Percentiles rank a stretch among this genome's conserved stretches.
phyloP scores from a whole-genome alignment of 73 alveolate genomes.

The Paramecium octaurelia region DNA sequence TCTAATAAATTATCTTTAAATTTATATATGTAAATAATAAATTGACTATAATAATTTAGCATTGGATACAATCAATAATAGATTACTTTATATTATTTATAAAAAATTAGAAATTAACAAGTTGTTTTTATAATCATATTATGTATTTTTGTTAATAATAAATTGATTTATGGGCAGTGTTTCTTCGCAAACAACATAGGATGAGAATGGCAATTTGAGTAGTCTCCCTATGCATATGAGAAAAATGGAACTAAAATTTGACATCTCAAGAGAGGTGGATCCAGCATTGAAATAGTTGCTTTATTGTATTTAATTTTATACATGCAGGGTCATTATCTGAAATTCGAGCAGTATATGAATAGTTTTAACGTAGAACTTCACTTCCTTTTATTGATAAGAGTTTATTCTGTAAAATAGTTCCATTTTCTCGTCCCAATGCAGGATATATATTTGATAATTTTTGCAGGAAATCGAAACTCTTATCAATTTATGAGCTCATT shows the following conservation, averaged over 20 bases:
- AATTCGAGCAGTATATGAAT: slow-evolving; percentile 51
- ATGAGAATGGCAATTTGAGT: slow-evolving; percentile 28
- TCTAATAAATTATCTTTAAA: not conserved
- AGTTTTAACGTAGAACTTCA: slow-evolving; percentile 47
- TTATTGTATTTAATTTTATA: not conserved
- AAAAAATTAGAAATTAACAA: not conserved
- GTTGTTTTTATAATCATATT: not conserved
- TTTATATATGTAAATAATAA: not conserved
- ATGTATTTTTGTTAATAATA: not conserved
- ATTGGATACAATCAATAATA: not conserved
- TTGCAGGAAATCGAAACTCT: not conserved
- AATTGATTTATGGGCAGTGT: slow-evolving; percentile 50
- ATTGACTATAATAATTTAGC: too few relatives aligned
- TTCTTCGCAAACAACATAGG: slow-evolving; percentile 40
- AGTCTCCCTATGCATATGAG: slow-evolving; percentile 45
- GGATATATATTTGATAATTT: slow-evolving; percentile 39
- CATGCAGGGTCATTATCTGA: slow-evolving; percentile 45
- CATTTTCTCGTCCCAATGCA: slow-evolving; percentile 60
- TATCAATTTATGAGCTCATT: slow-evolving; percentile 52
- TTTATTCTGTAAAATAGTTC: slow-evolving; percentile 55
- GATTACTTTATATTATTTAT: not conserved
- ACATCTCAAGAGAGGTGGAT: slow-evolving; percentile 46
- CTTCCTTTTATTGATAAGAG: slow-evolving; percentile 54
- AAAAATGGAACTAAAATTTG: slow-evolving; percentile 52
- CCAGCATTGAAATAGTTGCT: slow-evolving; percentile 49